These are phyloP conservation scores for Aspergillus aculeatus DNA, from an alignment of 2,329 filamentous ascomycete species.

Conservation along the genomic window DNA sequence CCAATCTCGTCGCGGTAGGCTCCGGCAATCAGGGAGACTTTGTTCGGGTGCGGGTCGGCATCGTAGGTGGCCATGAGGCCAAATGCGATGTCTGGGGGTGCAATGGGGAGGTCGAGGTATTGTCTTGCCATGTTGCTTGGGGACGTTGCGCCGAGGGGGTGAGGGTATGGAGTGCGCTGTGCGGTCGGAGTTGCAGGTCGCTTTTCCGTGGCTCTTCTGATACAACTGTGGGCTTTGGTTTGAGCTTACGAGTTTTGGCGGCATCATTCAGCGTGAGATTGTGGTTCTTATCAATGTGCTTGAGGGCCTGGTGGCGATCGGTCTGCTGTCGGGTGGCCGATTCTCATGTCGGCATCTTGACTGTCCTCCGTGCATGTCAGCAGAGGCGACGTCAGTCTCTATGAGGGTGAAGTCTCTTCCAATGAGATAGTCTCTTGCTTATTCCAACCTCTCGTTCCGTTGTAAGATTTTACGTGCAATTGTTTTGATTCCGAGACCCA, in stretches of 20 bases:
- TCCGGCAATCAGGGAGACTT: conserved; percentile 43
- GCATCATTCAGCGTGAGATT: neutral
- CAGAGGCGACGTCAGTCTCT: too few species aligned
- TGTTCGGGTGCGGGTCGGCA: conserved; percentile 27
- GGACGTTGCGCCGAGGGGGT: too few species aligned
- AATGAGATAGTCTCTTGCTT: too few species aligned
- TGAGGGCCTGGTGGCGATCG: neutral
- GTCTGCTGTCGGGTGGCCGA: neutral
- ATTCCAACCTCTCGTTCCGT: too few species aligned
- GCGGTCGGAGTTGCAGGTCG: too few species aligned
- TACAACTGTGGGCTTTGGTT: too few species aligned
- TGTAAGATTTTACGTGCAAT: too few species aligned
- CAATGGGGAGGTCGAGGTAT: neutral
- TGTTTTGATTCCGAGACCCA: too few species aligned
- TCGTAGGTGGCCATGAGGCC: conserved; percentile 25
- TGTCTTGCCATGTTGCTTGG: neutral
- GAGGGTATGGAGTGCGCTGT: too few species aligned
- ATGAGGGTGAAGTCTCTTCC: too few species aligned
- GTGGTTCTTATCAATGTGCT: neutral
- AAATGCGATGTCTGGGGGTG: conserved; percentile 16
- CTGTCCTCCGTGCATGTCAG: neutral
- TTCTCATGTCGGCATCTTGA: neutral
- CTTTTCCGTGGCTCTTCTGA: too few species aligned
- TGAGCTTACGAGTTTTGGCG: neutral
- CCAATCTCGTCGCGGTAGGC: conserved; percentile 42